Conservation (phyloP, 306 rosid species). For the Chamaecrista fasciculata region DNA sequence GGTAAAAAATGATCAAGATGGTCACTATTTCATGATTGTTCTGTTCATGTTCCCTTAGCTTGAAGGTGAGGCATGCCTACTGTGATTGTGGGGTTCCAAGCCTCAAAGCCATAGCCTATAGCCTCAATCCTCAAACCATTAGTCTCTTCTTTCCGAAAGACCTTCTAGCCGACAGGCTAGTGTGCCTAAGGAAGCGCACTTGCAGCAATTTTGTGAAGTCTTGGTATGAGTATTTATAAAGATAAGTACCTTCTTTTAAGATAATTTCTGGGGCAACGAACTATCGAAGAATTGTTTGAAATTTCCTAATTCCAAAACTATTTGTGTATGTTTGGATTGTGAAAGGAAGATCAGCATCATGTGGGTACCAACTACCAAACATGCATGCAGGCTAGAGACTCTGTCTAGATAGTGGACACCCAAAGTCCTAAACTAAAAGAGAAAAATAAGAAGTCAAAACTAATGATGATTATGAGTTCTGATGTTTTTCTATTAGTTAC, state of each 20-base stretch:
- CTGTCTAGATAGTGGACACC: not conserved
- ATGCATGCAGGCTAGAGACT: constrained; percentile 11
- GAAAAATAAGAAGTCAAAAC: not conserved
- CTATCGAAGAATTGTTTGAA: not conserved
- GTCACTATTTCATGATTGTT: constrained; percentile 31
- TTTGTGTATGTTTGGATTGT: not conserved
- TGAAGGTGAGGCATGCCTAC: constrained; percentile 39
- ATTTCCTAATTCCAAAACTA: not conserved
- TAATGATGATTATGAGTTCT: not conserved
- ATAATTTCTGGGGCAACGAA: not conserved
- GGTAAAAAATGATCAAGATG: constrained; percentile 22
- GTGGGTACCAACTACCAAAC: not conserved
- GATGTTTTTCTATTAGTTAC: not conserved
- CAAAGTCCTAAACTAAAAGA: not conserved
- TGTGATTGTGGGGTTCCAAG: constrained; percentile 27
- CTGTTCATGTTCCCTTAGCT: constrained; percentile 34
- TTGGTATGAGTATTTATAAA: not conserved
- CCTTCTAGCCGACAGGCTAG: constrained; percentile 2
- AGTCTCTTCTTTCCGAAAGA: not conserved
- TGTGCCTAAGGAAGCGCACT: not conserved
- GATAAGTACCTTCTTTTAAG: not conserved
- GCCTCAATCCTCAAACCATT: not conserved
- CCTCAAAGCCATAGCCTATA: not conserved
- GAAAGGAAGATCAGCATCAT: not conserved
- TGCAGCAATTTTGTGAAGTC: not conserved